phyloP scores from a whole-genome alignment of 1,284 basidiomycete species.

The Pseudozyma hubeiensis region DNA sequence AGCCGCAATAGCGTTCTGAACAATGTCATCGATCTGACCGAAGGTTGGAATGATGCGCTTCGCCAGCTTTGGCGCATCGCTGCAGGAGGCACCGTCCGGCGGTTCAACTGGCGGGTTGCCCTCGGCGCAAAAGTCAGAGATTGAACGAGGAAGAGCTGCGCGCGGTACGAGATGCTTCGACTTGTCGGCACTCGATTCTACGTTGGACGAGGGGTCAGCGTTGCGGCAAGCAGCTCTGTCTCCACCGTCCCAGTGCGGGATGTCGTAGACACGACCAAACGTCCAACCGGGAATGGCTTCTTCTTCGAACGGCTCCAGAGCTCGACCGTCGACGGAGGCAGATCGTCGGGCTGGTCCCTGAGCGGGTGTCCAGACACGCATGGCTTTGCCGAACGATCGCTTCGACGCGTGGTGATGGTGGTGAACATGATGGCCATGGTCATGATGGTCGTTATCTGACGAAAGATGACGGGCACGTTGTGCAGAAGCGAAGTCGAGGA shows the following conservation, averaged over 20 bases:
- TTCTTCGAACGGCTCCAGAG: constrained; percentile 22
- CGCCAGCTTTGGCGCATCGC: not conserved
- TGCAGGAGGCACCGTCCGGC: constrained; percentile 9
- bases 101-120: constrained; percentile 12
- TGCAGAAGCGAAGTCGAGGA: not conserved
- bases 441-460: not conserved
- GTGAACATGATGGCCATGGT: not conserved
- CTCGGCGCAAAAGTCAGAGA: constrained; percentile 17
- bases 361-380: constrained; percentile 27
- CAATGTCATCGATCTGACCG: constrained; percentile 11
- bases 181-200: too few relatives aligned
- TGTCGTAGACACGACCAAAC: constrained; percentile 17
- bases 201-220: not conserved
- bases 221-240: constrained; percentile 18
- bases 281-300: constrained; percentile 20
- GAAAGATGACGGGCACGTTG: too few relatives aligned
- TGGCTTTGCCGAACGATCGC: constrained; percentile 13
- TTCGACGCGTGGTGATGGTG: constrained; percentile 1
- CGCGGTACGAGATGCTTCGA: too few relatives aligned
- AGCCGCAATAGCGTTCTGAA: constrained; percentile 5
- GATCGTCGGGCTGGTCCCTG: constrained; percentile 26
- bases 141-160: too few relatives aligned
- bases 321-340: not conserved
- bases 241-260: constrained; percentile 31
- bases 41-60: constrained; percentile 4